These are phyloP conservation scores for Dothidotthia symphoricarpi DNA, from an alignment of 2,329 filamentous ascomycete genomes.

Conservation along the genomic window DNA sequence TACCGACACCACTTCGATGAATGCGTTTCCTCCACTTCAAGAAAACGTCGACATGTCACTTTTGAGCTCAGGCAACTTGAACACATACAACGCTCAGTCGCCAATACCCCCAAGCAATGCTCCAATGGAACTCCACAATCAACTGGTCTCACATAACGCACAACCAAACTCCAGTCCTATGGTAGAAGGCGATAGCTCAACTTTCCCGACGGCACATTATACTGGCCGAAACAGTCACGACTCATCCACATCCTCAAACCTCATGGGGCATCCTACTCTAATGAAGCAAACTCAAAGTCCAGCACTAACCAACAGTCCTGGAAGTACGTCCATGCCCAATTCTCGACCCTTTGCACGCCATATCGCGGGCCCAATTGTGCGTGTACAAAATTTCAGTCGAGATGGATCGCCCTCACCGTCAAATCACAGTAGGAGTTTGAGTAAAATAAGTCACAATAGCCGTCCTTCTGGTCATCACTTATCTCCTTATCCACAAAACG, in stretches of 20 bases:
- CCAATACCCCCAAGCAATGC: conserved; percentile 20
- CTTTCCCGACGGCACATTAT: conserved; percentile 21
- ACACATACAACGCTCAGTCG: conserved; percentile 33
- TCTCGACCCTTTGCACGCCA: conserved; percentile 30
- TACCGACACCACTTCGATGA: conserved; percentile 22
- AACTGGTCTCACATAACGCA: conserved; percentile 37
- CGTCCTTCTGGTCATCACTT: conserved; percentile 39
- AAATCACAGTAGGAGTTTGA: conserved; percentile 34
- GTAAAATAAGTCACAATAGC: conserved; percentile 38
- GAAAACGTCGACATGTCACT: conserved; percentile 28
- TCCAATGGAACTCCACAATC: conserved; percentile 27
- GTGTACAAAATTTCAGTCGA: conserved; percentile 39
- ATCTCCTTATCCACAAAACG: conserved; percentile 39
- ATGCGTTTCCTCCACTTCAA: conserved; percentile 24
- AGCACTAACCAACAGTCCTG: conserved; percentile 40
- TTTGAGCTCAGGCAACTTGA: conserved; percentile 27
- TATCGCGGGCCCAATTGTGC: conserved; percentile 42
- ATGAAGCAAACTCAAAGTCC: conserved; percentile 40
- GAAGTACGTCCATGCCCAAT: conserved; percentile 26
- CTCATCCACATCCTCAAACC: conserved; percentile 31
- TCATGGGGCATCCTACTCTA: conserved; percentile 26
- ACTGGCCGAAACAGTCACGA: conserved; percentile 12
- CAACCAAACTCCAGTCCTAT: conserved; percentile 41
- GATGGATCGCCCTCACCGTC: conserved; percentile 37
- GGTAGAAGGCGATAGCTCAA: conserved; percentile 29